phyloP scores from a whole-genome alignment of 495 filamentous ascomycete species.

The Pseudomonodictys pantanalensis region DNA sequence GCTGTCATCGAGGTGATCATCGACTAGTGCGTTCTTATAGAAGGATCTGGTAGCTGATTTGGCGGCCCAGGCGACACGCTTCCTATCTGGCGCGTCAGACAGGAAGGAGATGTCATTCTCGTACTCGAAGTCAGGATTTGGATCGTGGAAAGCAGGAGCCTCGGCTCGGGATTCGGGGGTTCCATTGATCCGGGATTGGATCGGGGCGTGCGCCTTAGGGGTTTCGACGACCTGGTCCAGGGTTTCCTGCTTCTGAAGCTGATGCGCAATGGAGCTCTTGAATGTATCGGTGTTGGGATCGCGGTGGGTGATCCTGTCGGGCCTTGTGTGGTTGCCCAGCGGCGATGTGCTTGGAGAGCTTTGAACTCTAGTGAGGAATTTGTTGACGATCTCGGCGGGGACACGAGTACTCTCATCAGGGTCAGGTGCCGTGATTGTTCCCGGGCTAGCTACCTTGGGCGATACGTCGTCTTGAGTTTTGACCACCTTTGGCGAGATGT shows the following conservation, averaged over 20 bases:
- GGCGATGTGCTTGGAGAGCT: not conserved
- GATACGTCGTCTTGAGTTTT: no score
- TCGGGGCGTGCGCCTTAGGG: no score
- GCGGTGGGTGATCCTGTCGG: not conserved
- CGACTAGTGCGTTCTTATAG: not conserved
- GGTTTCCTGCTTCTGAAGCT: no score
- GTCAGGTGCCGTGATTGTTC: no score
- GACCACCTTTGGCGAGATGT: no score
- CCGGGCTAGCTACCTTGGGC: no score
- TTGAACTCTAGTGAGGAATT: not conserved
- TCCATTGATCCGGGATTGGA: not conserved
- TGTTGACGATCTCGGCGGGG: not conserved
- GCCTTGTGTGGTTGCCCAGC: not conserved
- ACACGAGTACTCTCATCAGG: no score
- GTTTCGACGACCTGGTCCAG: not conserved
- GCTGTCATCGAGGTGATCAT: not conserved
- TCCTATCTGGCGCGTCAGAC: not conserved
- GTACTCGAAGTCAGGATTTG: not conserved
- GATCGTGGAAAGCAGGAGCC: not conserved
- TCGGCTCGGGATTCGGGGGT: not conserved
- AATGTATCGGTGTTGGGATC: not conserved
- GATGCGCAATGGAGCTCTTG: not conserved
- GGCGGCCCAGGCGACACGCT: not conserved
- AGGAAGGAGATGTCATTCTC: not conserved
- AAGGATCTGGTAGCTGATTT: not conserved